phyloP scores from a whole-genome alignment of 2,329 filamentous ascomycete species.

The Coniochaeta sp. region DNA sequence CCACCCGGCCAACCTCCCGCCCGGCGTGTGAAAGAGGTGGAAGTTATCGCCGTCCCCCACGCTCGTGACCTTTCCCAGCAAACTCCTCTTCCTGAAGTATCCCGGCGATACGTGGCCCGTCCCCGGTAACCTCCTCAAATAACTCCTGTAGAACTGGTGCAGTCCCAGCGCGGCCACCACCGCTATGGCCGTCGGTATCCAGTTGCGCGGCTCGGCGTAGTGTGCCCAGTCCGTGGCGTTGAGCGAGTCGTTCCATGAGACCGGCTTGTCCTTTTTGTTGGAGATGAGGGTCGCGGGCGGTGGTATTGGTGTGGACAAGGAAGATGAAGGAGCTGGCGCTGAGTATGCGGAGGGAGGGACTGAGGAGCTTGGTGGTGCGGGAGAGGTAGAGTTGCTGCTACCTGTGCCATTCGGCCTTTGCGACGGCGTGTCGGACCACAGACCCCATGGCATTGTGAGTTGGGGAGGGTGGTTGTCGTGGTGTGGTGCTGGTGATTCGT shows the following conservation, averaged over 20 bases:
- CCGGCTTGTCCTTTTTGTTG: slow-evolving; percentile 10
- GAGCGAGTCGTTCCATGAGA: slow-evolving; percentile 33
- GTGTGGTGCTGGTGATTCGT: not conserved
- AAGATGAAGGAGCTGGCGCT: not conserved
- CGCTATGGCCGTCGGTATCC: slow-evolving; percentile 46
- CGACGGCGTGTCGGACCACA: slow-evolving; percentile 3
- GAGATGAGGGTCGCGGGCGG: not conserved
- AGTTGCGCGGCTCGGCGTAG: slow-evolving; percentile 45
- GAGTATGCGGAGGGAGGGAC: not conserved
- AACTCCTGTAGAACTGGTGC: slow-evolving; percentile 61
- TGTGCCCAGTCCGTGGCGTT: slow-evolving; percentile 45
- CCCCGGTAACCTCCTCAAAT: slow-evolving; percentile 77
- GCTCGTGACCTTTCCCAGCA: slow-evolving; percentile 83
- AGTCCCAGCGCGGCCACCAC: slow-evolving; percentile 47
- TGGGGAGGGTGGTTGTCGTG: not conserved
- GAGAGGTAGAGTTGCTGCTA: slow-evolving; percentile 4
- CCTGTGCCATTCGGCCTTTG: slow-evolving; percentile 5
- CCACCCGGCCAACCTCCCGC: slow-evolving; percentile 83
- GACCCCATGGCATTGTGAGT: slow-evolving; percentile 14
- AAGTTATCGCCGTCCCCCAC: slow-evolving; percentile 98
- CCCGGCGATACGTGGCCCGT: slow-evolving; percentile 66
- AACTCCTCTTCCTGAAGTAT: slow-evolving; percentile 66
- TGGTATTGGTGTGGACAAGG: slow-evolving; percentile 2
- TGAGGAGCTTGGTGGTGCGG: not conserved
- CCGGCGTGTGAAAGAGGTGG: slow-evolving; percentile 87